phyloP scores from a whole-genome alignment of 1,284 basidiomycete genomes.

The Calocybe gambosa region DNA sequence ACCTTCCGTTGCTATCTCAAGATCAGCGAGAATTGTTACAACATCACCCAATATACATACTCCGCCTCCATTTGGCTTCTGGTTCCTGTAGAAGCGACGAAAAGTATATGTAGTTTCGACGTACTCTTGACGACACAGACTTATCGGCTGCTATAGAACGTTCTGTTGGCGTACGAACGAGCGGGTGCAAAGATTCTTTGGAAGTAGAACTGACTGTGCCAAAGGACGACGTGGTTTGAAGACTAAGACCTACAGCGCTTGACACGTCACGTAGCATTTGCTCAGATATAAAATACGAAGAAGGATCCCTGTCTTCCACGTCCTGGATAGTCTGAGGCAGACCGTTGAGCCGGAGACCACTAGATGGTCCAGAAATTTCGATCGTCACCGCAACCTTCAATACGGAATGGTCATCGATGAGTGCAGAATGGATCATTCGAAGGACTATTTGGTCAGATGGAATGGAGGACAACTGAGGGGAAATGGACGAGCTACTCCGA shows the following conservation, averaged over 20 bases:
- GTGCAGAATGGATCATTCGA: slow-evolving; percentile 63
- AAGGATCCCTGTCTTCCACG: slow-evolving; percentile 60
- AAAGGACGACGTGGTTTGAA: slow-evolving; percentile 54
- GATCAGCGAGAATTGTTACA: slow-evolving; percentile 10
- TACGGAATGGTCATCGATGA: slow-evolving; percentile 70
- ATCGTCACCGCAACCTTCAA: slow-evolving; percentile 75
- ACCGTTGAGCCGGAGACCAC: slow-evolving; percentile 78
- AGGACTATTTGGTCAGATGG: slow-evolving; percentile 59
- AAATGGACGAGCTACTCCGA: slow-evolving; percentile 36
- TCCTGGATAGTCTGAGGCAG: slow-evolving; percentile 65
- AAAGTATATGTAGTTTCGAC: slow-evolving; percentile 97
- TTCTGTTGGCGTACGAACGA: slow-evolving; percentile 39
- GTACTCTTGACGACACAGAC: slow-evolving; percentile 76
- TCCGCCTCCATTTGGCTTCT: slow-evolving; percentile 94
- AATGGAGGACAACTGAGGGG: slow-evolving; percentile 26
- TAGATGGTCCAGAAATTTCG: slow-evolving; percentile 76
- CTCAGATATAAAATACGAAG: slow-evolving; percentile 45
- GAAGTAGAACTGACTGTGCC: slow-evolving; percentile 31
- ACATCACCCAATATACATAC: slow-evolving; percentile 35
- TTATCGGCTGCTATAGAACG: slow-evolving; percentile 66
- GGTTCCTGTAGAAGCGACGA: slow-evolving; percentile 96
- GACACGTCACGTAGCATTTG: slow-evolving; percentile 64
- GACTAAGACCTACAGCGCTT: slow-evolving; percentile 62
- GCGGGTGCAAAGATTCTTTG: slow-evolving; percentile 25
- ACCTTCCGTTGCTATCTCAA: slow-evolving; percentile 64